Evolutionary conservation across 2,329 filamentous ascomycete species (phyloP).

Genomic region (Venturia oleaginea): DNA sequence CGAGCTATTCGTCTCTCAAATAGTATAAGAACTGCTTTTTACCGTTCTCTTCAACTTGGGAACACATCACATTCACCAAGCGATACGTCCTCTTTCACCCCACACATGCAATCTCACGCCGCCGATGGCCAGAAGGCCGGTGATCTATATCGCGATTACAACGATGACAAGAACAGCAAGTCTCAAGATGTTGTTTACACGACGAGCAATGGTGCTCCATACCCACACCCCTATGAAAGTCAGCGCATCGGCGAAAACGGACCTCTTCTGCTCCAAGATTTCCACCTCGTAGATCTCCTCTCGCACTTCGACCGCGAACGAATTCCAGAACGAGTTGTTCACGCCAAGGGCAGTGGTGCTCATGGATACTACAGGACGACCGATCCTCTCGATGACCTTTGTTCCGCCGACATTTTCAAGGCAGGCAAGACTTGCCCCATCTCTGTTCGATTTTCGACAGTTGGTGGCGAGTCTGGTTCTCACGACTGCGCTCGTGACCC

Average conservation of each 20-base stretch:
- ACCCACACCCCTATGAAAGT: slow-evolving; percentile 49
- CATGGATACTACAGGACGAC: slow-evolving; percentile 41
- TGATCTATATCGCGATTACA: slow-evolving; percentile 31
- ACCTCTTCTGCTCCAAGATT: slow-evolving; percentile 47
- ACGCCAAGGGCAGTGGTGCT: slow-evolving; percentile 41
- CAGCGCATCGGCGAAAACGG: slow-evolving; percentile 50
- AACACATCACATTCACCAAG: background rate
- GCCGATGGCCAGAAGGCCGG: slow-evolving; percentile 1
- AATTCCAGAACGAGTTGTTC: slow-evolving; percentile 42
- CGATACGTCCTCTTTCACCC: background rate
- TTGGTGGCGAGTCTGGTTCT: slow-evolving; percentile 64
- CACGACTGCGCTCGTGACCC: slow-evolving; percentile 65
- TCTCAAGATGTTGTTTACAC: slow-evolving; percentile 43
- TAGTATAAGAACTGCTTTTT: background rate
- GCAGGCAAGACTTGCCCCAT: slow-evolving; percentile 61
- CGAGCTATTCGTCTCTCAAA: background rate
- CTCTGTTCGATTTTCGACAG: slow-evolving; percentile 63
- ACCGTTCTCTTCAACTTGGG: no score
- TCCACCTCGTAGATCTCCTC: slow-evolving; percentile 40
- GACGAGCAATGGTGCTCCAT: slow-evolving; percentile 47
- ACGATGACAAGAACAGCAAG: slow-evolving; percentile 35
- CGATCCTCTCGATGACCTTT: slow-evolving; percentile 37
- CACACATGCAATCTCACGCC: background rate
- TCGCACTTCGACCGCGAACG: slow-evolving; percentile 43
- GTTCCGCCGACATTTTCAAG: slow-evolving; percentile 39